Conservation (phyloP, 2,329 filamentous ascomycete genomes). For the Emergomyces pasteurianus region DNA sequence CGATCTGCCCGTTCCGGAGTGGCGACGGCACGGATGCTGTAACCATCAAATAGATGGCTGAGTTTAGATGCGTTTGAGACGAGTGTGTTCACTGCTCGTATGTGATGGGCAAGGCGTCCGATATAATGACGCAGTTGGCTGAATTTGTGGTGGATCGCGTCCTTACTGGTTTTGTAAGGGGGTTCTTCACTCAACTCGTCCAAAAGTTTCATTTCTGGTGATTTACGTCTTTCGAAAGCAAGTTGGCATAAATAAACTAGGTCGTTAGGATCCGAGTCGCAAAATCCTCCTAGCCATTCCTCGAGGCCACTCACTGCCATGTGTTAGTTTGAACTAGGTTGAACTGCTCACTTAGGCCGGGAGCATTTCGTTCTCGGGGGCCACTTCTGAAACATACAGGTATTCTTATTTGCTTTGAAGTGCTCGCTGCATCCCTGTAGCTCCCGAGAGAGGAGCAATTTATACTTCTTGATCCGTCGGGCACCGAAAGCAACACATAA, state of each 20-base stretch:
- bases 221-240: conserved; percentile 9
- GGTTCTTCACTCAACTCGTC: background rate
- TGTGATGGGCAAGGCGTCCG: conserved; percentile 35
- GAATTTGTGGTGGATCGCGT: conserved; percentile 13
- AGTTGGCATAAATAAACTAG: conserved; percentile 9
- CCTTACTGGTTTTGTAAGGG: background rate
- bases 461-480: background rate
- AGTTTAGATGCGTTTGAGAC: conserved; percentile 23
- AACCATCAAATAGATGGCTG: conserved; percentile 21
- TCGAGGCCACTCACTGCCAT: conserved; percentile 3
- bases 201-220: background rate
- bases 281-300: conserved; percentile 1
- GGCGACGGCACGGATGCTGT: conserved; percentile 13
- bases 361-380: background rate
- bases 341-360: background rate
- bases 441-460: background rate
- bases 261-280: background rate
- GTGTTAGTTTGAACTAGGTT: background rate
- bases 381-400: background rate
- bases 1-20: conserved; percentile 3
- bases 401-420: background rate
- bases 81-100: conserved; percentile 29
- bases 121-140: conserved; percentile 29
- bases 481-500: background rate
- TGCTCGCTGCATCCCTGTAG: background rate